Conservation (phyloP, 2,329 filamentous ascomycete species). For the Ophiostoma angusticollis region DNA sequence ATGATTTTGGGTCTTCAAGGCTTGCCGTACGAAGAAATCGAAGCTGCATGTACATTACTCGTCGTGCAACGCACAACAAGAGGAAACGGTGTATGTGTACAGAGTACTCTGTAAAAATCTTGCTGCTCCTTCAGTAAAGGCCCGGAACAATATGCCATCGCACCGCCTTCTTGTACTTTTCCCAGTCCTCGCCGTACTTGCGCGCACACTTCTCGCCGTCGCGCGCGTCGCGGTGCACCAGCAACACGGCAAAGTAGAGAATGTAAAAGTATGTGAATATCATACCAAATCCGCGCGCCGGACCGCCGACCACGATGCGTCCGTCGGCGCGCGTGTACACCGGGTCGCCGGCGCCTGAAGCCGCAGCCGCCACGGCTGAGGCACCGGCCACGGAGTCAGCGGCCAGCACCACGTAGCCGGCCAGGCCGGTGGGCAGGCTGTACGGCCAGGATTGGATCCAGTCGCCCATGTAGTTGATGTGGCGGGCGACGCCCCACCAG, state of each 20-base stretch:
- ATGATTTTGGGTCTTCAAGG: no score
- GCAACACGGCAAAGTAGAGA: constrained; percentile 75
- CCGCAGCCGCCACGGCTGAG: constrained; percentile 32
- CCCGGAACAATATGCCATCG: constrained; percentile 73
- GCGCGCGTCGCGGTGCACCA: constrained; percentile 73
- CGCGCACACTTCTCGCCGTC: constrained; percentile 83
- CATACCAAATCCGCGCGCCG: constrained; percentile 70
- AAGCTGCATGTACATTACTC: no score
- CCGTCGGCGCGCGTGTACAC: constrained; percentile 43
- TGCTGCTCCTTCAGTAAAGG: constrained; percentile 49
- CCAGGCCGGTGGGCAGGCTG: constrained; percentile 71
- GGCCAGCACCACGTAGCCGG: constrained; percentile 63
- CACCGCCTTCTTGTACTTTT: constrained; percentile 73
- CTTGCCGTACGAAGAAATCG: no score
- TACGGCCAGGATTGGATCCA: constrained; percentile 92
- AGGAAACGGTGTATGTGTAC: no score
- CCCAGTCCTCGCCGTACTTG: constrained; percentile 92
- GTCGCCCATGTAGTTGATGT: constrained; percentile 94
- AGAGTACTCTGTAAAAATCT: no score
- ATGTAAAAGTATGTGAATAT: constrained; percentile 91
- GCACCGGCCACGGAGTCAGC: constrained; percentile 37
- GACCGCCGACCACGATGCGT: constrained; percentile 55
- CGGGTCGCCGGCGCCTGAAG: constrained; percentile 30
- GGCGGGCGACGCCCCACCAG: constrained; percentile 86
- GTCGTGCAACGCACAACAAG: no score